Conservation (phyloP, 1,139 yeast species). For the Scheffersomyces titani region DNA sequence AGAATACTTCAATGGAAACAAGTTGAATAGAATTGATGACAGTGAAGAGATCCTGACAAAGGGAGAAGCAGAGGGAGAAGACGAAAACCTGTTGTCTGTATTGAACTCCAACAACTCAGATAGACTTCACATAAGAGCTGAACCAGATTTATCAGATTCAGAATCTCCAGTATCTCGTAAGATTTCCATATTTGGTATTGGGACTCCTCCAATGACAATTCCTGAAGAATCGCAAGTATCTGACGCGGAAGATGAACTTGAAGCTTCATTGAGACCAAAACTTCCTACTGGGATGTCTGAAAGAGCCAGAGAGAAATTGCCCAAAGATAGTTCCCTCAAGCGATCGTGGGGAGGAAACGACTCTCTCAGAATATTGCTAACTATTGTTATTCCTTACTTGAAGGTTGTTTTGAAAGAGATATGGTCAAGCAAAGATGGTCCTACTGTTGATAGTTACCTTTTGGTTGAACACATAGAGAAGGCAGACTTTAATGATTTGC, state of each 20-base stretch:
- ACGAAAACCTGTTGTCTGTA: conserved; percentile 2
- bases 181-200: background rate
- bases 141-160: background rate
- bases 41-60: conserved; percentile 7
- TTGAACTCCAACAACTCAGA: conserved; percentile 12
- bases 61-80: conserved; percentile 3
- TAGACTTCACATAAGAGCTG: conserved; percentile 6
- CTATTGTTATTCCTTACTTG: conserved; percentile 42
- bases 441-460: conserved; percentile 29
- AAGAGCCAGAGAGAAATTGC: conserved; percentile 59
- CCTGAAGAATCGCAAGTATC: conserved; percentile 1
- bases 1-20: conserved; percentile 27
- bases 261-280: conserved; percentile 37
- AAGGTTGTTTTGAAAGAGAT: conserved; percentile 37
- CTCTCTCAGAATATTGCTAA: conserved; percentile 47
- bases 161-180: background rate
- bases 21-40: conserved; percentile 12
- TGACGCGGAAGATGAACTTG: conserved; percentile 21
- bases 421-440: conserved; percentile 27
- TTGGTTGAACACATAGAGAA: conserved; percentile 43
- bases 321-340: conserved; percentile 49
- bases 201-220: background rate
- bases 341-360: conserved; percentile 64
- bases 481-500: conserved; percentile 25
- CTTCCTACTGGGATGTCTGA: conserved; percentile 66